Base-by-base conservation (phyloP, 1,284 basidiomycete species). In the Malassezia vespertilionis region DNA sequence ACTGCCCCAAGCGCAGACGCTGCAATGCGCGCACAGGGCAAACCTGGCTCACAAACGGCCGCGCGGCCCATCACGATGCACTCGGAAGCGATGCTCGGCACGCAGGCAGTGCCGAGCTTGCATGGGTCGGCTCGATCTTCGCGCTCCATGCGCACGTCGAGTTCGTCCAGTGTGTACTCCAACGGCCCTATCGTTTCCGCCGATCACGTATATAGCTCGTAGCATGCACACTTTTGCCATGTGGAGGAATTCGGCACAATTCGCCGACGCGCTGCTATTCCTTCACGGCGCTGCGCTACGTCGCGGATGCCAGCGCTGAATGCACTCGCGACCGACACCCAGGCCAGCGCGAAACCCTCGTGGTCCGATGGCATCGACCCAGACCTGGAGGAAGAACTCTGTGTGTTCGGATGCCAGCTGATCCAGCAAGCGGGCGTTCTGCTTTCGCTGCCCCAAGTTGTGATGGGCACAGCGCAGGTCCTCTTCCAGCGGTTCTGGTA, bases 401-500 rank as follows among this genome's bases (percentile, higher is more conserved):
- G 89, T 36, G 81, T 82, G 0, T 86, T 82, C 64, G 87, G 86
- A 15, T 90, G 86, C 40, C 56, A 56, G 41, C 41, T 95, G 47
- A 90, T 97, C 24, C 88, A 95, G 63, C 83, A 95, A 72, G 88
- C 89, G 3, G 91, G 90, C 22, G 77, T 90, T 35, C 77, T 96
- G 39, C 76, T 96, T 46, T 80, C 82, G 65, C 82, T 91, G 84
- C 93, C 95, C 52, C 93, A 99, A 71, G 86, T 89, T 33, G 89
- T 89, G 6, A 86, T 93, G 60, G 88, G 91, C 4, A 87, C 88
- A 0, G 93, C 93, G 0, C 90, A 96, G 69, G 87, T 96, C 31
- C 74, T 99, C 4, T 91, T 91, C 69, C 91, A 97, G 57, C 77
- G 91, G 23, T 99, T 97, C 76, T 97, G 83, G 84, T 96, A 81